phyloP scores from a whole-genome alignment of 371 early-diverging fungal species.

The Mycotypha africana region DNA sequence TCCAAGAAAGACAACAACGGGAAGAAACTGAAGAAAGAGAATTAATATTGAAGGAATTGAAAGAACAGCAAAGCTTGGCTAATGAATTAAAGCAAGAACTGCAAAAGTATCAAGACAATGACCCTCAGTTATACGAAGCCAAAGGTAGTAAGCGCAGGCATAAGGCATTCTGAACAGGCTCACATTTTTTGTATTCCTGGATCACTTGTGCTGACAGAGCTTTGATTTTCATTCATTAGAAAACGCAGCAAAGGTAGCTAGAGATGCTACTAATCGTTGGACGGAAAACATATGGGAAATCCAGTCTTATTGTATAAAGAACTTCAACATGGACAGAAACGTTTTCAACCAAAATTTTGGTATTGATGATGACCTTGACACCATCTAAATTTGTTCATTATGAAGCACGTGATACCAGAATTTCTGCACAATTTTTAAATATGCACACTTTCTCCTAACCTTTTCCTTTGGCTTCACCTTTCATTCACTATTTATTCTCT shows the following conservation, averaged over 20 bases:
- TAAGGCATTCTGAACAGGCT: too few relatives aligned
- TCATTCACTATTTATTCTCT: too few relatives aligned
- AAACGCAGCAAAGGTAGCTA: slow-evolving; percentile 53
- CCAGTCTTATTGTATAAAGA: slow-evolving; percentile 76
- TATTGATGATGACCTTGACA: slow-evolving; percentile 80
- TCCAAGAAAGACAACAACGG: slow-evolving; percentile 36
- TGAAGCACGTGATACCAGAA: neutral
- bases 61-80: slow-evolving; percentile 42
- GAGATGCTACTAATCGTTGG: slow-evolving; percentile 84
- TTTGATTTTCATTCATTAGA: slow-evolving; percentile 31
- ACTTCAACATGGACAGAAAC: slow-evolving; percentile 65
- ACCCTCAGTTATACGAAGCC: slow-evolving; percentile 64
- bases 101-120: slow-evolving; percentile 66
- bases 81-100: slow-evolving; percentile 42
- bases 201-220: too few relatives aligned
- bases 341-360: slow-evolving; percentile 74
- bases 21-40: slow-evolving; percentile 30
- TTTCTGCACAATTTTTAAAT: too few relatives aligned
- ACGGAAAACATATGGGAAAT: slow-evolving; percentile 92
- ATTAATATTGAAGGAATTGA: slow-evolving; percentile 33
- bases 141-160: slow-evolving; percentile 39
- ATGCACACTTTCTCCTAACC: too few relatives aligned
- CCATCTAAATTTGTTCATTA: neutral
- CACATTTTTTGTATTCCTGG: too few relatives aligned
- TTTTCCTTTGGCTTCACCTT: too few relatives aligned